Evolutionary conservation across 176 grass and related monocot genomes (phyloP).

Genomic region (Lolium perenne): DNA sequence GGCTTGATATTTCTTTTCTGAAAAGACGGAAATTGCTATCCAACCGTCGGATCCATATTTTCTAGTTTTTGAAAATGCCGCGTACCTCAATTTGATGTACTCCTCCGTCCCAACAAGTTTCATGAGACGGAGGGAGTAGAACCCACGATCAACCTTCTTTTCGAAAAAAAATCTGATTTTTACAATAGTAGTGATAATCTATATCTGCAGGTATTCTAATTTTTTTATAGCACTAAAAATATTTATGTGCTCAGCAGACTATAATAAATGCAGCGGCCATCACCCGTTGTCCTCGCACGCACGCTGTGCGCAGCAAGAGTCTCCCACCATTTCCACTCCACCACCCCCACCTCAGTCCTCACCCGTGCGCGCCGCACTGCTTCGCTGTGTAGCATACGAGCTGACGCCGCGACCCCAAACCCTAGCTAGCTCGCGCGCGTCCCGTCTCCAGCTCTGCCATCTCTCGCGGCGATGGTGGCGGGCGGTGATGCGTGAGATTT

Average conservation of each 20-base stretch:
- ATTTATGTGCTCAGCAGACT: slow-evolving; percentile 18
- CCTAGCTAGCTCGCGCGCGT: slow-evolving; percentile 7
- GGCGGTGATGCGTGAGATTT: slow-evolving; percentile 43
- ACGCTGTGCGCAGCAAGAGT: neutral
- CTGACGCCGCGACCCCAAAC: neutral
- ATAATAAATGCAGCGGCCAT: slow-evolving; percentile 23
- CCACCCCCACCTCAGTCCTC: slow-evolving; percentile 25
- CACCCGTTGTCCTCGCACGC: slow-evolving; percentile 27
- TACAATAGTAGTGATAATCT: neutral
- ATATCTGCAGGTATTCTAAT: too few relatives aligned
- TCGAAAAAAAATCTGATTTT: neutral
- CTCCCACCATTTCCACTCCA: slow-evolving; percentile 1
- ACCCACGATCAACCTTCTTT: too few relatives aligned
- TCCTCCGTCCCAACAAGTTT: too few relatives aligned
- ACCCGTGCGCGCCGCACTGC: slow-evolving; percentile 31
- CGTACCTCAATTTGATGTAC: too few relatives aligned
- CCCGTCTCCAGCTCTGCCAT: neutral
- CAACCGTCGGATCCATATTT: too few relatives aligned
- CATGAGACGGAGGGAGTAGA: too few relatives aligned
- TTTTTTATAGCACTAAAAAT: neutral
- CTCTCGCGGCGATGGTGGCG: slow-evolving; percentile 26
- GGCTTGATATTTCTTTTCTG: too few relatives aligned
- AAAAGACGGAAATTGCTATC: too few relatives aligned
- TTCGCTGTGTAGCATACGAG: neutral
- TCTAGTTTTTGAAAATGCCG: too few relatives aligned